A percentile compares a stretch with the other conserved stretches of the same genome.
Conservation (phyloP, 2,329 filamentous ascomycete species). For the Aplosporella prunicola region DNA sequence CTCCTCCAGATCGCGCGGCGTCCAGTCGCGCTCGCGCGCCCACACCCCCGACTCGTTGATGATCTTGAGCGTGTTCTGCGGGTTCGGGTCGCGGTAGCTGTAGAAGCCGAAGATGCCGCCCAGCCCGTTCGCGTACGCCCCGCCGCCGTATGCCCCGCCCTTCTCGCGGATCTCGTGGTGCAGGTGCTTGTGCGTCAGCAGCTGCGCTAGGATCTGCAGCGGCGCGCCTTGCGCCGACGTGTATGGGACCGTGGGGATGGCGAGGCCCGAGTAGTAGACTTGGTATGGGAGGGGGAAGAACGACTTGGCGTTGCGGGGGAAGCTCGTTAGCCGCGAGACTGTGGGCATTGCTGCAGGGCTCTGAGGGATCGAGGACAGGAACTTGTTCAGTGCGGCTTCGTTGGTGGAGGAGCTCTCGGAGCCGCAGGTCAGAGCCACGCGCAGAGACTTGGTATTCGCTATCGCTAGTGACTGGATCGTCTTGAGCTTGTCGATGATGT, state of each 20-base stretch:
- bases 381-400: conserved; percentile 58
- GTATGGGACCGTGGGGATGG: conserved; percentile 77
- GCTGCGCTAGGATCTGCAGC: conserved; percentile 78
- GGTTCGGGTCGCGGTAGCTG: conserved; percentile 94
- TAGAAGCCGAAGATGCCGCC: conserved; percentile 90
- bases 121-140: conserved; percentile 70
- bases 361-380: conserved; percentile 53
- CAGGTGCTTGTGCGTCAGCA: conserved; percentile 91
- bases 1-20: conserved; percentile 78
- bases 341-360: conserved; percentile 22
- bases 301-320: conserved; percentile 49
- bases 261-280: conserved; percentile 84
- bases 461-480: conserved; percentile 73
- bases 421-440: conserved; percentile 80
- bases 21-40: conserved; percentile 74
- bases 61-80: conserved; percentile 74
- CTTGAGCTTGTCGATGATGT: conserved; percentile 76
- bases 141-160: conserved; percentile 90
- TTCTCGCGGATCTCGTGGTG: conserved; percentile 98
- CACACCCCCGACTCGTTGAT: conserved; percentile 76
- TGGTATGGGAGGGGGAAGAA: conserved; percentile 96
- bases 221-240: conserved; percentile 64
- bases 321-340: conserved; percentile 16
- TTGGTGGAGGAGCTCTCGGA: conserved; percentile 62
- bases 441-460: conserved; percentile 56